A percentile compares a stretch with the other conserved stretches of the same genome.
These are phyloP conservation scores for Zhuliangozyma parablackwelliae DNA, from an alignment of 1,139 yeast genomes.

Conservation along the genomic window DNA sequence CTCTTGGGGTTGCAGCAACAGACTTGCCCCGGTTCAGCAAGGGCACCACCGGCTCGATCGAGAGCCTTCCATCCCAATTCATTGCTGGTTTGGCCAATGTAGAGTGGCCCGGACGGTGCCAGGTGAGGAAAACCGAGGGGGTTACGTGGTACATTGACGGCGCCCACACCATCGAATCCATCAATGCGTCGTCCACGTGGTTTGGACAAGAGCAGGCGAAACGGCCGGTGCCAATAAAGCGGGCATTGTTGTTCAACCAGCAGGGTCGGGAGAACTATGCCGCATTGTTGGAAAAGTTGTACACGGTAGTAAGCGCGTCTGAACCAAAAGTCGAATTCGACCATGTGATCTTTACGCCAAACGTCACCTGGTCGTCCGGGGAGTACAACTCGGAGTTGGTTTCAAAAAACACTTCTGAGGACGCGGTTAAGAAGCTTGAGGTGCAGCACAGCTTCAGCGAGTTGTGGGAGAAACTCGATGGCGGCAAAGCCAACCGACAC, in stretches of 20 bases:
- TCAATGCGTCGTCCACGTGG: conserved; percentile 79
- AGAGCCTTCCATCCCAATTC: conserved; percentile 54
- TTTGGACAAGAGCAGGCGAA: conserved; percentile 34
- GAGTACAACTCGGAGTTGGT: conserved; percentile 76
- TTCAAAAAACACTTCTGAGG: conserved; percentile 77
- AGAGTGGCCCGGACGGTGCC: conserved; percentile 94
- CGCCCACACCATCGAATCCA: conserved; percentile 90
- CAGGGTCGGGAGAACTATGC: conserved; percentile 82
- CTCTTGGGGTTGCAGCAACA: conserved; percentile 35
- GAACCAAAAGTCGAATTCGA: conserved; percentile 46
- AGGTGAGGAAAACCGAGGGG: conserved; percentile 49
- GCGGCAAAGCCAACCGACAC: conserved; percentile 25
- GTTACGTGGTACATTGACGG: conserved; percentile 87
- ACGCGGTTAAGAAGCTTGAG: conserved; percentile 66
- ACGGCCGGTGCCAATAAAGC: conserved; percentile 16
- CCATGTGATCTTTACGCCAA: conserved; percentile 82
- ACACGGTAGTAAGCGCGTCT: conserved; percentile 28
- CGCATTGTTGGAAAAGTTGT: conserved; percentile 53
- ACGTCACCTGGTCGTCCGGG: conserved; percentile 87
- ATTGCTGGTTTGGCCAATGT: conserved; percentile 63
- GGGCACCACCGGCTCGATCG: conserved; percentile 7
- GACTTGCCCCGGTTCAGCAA: conserved; percentile 21
- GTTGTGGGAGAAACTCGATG: conserved; percentile 61
- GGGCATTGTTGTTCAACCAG: conserved; percentile 79
- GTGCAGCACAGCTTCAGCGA: conserved; percentile 78